Evolutionary conservation across 805 yeast species (phyloP).

Genomic region (Saccharomycopsis vini): DNA sequence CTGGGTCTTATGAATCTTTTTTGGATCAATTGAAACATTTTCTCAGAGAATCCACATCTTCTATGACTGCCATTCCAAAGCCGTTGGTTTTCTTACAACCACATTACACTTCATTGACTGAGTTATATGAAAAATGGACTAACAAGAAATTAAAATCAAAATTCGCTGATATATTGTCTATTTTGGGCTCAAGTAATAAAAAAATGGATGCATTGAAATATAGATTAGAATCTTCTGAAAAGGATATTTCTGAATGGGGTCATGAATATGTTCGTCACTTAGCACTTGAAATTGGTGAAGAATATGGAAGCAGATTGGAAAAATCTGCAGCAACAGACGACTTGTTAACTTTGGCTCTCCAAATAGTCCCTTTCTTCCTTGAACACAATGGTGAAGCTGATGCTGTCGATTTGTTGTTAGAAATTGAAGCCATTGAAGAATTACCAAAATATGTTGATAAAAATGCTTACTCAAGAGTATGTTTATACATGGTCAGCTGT

Average conservation of each 20-base stretch:
- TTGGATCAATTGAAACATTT: slow-evolving; percentile 62
- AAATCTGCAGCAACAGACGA: slow-evolving; percentile 27
- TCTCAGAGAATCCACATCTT: slow-evolving; percentile 88
- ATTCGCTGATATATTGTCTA: slow-evolving; percentile 85
- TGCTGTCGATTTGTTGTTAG: slow-evolving; percentile 88
- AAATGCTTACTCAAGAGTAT: slow-evolving; percentile 77
- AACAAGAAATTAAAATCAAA: slow-evolving; percentile 37
- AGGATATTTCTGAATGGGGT: slow-evolving; percentile 82
- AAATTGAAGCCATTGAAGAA: slow-evolving; percentile 79
- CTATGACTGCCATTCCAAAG: slow-evolving; percentile 99
- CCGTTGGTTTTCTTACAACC: slow-evolving; percentile 94
- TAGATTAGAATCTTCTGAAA: slow-evolving; percentile 53
- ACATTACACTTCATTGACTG: slow-evolving; percentile 60
- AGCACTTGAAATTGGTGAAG: slow-evolving; percentile 90
- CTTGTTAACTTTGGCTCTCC: slow-evolving; percentile 57
- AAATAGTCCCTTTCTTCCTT: slow-evolving; percentile 81
- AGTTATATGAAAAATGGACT: slow-evolving; percentile 61
- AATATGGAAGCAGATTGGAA: slow-evolving; percentile 49
- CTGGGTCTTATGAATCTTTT: slow-evolving; percentile 40
- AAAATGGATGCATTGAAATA: slow-evolving; percentile 72
- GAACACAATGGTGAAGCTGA: slow-evolving; percentile 97
- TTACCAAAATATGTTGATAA: slow-evolving; percentile 79
- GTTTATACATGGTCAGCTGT: slow-evolving; percentile 90
- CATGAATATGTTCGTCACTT: slow-evolving; percentile 96
- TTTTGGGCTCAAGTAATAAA: slow-evolving; percentile 77